Evolutionary conservation across 1,284 basidiomycete genomes (phyloP).

Genomic region (Malassezia sp.): DNA sequence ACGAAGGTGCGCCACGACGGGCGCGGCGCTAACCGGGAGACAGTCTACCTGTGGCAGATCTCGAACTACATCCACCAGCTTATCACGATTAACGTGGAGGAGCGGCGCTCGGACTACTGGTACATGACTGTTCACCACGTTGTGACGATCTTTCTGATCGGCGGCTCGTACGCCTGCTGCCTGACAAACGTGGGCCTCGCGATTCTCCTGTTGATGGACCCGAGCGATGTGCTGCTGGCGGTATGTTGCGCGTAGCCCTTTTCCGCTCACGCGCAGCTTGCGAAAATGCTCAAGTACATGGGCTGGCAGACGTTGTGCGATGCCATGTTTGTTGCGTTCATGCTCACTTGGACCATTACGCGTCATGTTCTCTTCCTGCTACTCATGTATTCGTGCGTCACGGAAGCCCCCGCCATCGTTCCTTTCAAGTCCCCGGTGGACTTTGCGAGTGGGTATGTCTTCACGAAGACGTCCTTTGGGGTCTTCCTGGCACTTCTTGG

Average conservation of each 20-base stretch:
- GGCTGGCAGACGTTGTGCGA: conserved; percentile 61
- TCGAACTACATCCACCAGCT: conserved; percentile 89
- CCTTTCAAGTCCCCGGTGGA: conserved; percentile 16
- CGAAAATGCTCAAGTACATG: conserved; percentile 87
- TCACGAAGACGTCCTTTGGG: conserved; percentile 12
- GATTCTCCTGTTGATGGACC: conserved; percentile 84
- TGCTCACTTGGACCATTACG: conserved; percentile 39
- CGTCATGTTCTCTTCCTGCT: conserved; percentile 35
- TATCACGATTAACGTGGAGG: conserved; percentile 82
- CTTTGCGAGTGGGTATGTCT: not conserved
- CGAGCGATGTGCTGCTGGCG: conserved; percentile 78
- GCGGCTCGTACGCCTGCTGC: conserved; percentile 66
- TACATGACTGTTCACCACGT: conserved; percentile 96
- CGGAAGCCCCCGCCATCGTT: conserved; percentile 17
- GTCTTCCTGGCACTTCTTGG: conserved; percentile 23
- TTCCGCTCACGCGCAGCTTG: conserved; percentile 41
- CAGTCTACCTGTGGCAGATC: conserved; percentile 66
- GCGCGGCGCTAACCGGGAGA: too few species aligned
- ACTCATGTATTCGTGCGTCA: conserved; percentile 28
- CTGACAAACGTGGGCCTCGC: conserved; percentile 77
- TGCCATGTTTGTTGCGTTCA: conserved; percentile 60
- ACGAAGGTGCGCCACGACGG: too few species aligned
- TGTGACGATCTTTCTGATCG: conserved; percentile 71
- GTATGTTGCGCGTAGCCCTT: conserved; percentile 53
- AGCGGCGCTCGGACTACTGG: conserved; percentile 74